phyloP scores from a whole-genome alignment of 805 yeast species.

The Brettanomyces anomalus region DNA sequence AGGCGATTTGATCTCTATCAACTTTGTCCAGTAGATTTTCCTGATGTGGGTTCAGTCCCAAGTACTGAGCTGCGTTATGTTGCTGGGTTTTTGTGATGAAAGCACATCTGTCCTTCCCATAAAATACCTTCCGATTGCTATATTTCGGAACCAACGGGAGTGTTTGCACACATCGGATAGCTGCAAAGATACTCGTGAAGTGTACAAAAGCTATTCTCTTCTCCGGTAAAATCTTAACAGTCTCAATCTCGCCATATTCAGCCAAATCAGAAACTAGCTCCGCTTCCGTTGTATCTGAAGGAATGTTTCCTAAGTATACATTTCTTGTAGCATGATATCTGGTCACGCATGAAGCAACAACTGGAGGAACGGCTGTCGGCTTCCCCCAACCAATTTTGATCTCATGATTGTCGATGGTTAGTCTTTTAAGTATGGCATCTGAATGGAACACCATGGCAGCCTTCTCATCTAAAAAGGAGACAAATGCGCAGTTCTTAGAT shows the following conservation, averaged over 20 bases:
- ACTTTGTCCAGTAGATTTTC: constrained; percentile 60
- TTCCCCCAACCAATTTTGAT: constrained; percentile 93
- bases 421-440: constrained; percentile 79
- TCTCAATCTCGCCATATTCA: constrained; percentile 76
- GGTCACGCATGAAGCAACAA: constrained; percentile 66
- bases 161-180: constrained; percentile 76
- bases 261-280: constrained; percentile 59
- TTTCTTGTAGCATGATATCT: constrained; percentile 90
- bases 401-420: constrained; percentile 72
- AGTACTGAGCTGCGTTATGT: constrained; percentile 92
- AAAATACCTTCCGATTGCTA: constrained; percentile 69
- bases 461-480: constrained; percentile 82
- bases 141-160: constrained; percentile 64
- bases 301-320: constrained; percentile 75
- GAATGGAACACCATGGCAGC: constrained; percentile 88
- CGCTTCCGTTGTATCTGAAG: constrained; percentile 52
- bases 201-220: constrained; percentile 89
- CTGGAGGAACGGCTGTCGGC: constrained; percentile 62
- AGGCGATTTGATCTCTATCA: constrained; percentile 53
- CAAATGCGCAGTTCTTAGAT: constrained; percentile 79
- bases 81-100: constrained; percentile 92
- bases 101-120: constrained; percentile 93
- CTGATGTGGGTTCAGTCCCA: constrained; percentile 85
- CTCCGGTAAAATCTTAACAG: constrained; percentile 67
- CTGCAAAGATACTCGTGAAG: constrained; percentile 75